Evolutionary conservation across 257 asterid genomes (phyloP).

Genomic region (Mentha longifolia): DNA sequence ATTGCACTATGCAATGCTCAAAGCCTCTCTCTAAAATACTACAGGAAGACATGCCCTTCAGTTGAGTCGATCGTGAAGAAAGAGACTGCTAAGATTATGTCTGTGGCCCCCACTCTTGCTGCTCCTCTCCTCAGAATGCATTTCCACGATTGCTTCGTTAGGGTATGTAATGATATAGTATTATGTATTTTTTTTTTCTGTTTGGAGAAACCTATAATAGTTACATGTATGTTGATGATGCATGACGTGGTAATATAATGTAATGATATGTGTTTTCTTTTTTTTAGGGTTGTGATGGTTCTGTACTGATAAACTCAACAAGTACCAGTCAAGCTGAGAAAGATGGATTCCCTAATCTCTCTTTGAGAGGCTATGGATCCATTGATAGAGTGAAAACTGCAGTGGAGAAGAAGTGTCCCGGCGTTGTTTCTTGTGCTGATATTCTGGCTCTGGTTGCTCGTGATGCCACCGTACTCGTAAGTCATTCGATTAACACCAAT

Average conservation of each 20-base stretch:
- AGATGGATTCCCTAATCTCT: constrained; percentile 53
- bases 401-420: constrained; percentile 62
- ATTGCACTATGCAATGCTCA: constrained; percentile 41
- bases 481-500: background rate
- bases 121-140: constrained; percentile 73
- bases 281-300: constrained; percentile 76
- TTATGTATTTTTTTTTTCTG: background rate
- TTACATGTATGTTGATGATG: background rate
- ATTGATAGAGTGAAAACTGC: constrained; percentile 59
- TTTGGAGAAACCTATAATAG: background rate
- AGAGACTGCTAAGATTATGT: constrained; percentile 42
- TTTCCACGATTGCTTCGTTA: constrained; percentile 81
- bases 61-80: constrained; percentile 55
- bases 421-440: constrained; percentile 81
- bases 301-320: constrained; percentile 57
- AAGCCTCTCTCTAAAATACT: constrained; percentile 38
- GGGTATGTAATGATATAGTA: constrained; percentile 46
- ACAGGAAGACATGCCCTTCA: constrained; percentile 48
- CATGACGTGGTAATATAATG: background rate
- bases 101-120: constrained; percentile 52
- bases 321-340: constrained; percentile 48
- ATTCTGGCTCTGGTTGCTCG: constrained; percentile 65
- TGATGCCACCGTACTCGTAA: constrained; percentile 46
- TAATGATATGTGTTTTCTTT: background rate
- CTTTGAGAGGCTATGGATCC: constrained; percentile 56